Evolutionary conservation across 495 filamentous ascomycete species (phyloP).

Genomic region (Talaromyces borbonicus): DNA sequence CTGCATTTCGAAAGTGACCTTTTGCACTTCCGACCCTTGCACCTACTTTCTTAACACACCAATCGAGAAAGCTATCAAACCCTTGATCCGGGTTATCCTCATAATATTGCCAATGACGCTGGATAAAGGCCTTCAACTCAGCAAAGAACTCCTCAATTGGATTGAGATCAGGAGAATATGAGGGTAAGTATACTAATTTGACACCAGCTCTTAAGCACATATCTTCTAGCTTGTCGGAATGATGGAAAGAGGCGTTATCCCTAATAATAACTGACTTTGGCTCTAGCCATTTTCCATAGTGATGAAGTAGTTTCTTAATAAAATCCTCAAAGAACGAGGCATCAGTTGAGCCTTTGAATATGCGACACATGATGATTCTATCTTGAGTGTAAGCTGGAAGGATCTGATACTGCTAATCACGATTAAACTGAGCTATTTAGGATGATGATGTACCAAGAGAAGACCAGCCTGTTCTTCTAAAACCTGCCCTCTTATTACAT

Average conservation of each 20-base stretch:
- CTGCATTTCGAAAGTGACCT: slow-evolving; percentile 21
- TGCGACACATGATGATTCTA: slow-evolving; percentile 22
- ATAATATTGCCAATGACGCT: slow-evolving; percentile 14
- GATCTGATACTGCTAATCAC: slow-evolving; percentile 25
- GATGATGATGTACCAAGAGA: slow-evolving; percentile 21
- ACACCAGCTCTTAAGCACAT: slow-evolving; percentile 28
- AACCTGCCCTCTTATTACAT: slow-evolving; percentile 21
- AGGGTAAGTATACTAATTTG: slow-evolving; percentile 21
- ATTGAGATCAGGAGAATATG: slow-evolving; percentile 22
- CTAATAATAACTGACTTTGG: slow-evolving; percentile 34
- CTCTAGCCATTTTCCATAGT: slow-evolving; percentile 27
- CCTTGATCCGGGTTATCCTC: slow-evolving; percentile 27
- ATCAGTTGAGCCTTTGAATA: slow-evolving; percentile 31
- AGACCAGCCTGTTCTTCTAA: slow-evolving; percentile 23
- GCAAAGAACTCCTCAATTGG: slow-evolving; percentile 22
- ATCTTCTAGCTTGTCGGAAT: slow-evolving; percentile 20
- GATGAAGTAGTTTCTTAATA: slow-evolving; percentile 28
- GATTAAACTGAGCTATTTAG: slow-evolving; percentile 22
- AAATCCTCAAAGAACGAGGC: slow-evolving; percentile 29
- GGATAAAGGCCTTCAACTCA: slow-evolving; percentile 16
- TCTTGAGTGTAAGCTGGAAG: slow-evolving; percentile 31
- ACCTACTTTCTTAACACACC: slow-evolving; percentile 17
- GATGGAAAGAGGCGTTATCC: slow-evolving; percentile 37
- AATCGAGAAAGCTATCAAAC: slow-evolving; percentile 18
- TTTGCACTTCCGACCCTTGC: slow-evolving; percentile 12